Evolutionary conservation across 2,329 filamentous ascomycete genomes (phyloP).

Genomic region (Magnaporthiopsis rhizophila): DNA sequence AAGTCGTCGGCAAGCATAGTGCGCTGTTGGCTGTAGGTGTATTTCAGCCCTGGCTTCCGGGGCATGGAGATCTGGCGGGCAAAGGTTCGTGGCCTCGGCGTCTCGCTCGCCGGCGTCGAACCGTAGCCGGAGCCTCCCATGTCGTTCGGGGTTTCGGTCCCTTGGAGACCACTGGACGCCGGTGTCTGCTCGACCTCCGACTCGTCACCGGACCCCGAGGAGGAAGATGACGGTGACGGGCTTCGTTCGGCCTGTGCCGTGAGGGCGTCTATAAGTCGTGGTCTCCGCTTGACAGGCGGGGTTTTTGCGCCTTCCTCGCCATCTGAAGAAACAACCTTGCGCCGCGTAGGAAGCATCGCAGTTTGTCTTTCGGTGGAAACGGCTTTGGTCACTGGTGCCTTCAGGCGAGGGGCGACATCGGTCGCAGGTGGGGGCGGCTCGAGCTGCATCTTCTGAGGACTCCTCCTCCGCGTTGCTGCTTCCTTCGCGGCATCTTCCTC

Average conservation of each 20-base stretch:
- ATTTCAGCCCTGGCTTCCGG: constrained; percentile 27
- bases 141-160: neutral
- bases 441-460: neutral
- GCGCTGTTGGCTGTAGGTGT: constrained; percentile 30
- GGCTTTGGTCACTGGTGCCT: neutral
- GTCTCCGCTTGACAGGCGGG: constrained; percentile 7
- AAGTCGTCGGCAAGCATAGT: constrained; percentile 28
- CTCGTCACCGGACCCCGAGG: constrained; percentile 10
- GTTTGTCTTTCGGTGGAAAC: neutral
- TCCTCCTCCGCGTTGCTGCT: neutral
- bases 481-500: neutral
- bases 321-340: neutral
- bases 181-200: constrained; percentile 16
- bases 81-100: constrained; percentile 14
- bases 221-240: constrained; percentile 3
- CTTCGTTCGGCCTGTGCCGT: constrained; percentile 29
- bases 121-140: neutral
- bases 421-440: neutral
- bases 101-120: constrained; percentile 11
- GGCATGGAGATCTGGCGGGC: constrained; percentile 16
- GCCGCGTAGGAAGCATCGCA: neutral
- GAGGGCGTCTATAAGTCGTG: constrained; percentile 34
- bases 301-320: constrained; percentile 3
- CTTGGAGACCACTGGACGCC: neutral
- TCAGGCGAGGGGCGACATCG: neutral